Conservation (phyloP, 2,329 filamentous ascomycete genomes). For the Colletotrichum abscissum region DNA sequence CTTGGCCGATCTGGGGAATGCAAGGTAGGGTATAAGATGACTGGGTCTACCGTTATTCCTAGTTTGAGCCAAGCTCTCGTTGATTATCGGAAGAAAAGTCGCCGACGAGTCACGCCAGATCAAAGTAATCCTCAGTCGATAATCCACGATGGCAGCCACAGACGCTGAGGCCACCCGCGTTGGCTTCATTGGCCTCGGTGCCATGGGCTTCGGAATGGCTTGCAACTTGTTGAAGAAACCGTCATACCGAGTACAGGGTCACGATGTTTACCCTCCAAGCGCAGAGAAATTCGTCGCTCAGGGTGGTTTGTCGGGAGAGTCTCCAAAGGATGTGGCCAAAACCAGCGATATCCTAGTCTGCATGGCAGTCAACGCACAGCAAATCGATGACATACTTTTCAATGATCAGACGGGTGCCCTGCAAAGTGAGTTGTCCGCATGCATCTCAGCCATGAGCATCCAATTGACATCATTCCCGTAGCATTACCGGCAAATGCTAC, state of each 20-base stretch:
- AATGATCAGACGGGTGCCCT: constrained; percentile 41
- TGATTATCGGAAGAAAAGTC: constrained; percentile 2
- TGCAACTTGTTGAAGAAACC: constrained; percentile 44
- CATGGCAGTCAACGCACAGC: constrained; percentile 50
- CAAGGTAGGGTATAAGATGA: constrained; percentile 27
- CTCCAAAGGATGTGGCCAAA: constrained; percentile 42
- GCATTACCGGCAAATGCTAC: constrained; percentile 32
- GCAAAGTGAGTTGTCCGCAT: constrained; percentile 16
- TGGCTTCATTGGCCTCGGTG: constrained; percentile 50
- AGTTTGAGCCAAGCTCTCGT: not conserved
- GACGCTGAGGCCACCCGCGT: constrained; percentile 34
- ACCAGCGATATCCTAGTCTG: constrained; percentile 46
- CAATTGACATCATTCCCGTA: constrained; percentile 2
- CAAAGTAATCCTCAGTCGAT: not conserved
- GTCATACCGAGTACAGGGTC: constrained; percentile 44
- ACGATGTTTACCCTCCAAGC: constrained; percentile 44
- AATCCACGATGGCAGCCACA: constrained; percentile 21
- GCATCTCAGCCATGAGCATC: not conserved
- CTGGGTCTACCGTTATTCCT: constrained; percentile 18
- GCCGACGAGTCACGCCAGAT: not conserved
- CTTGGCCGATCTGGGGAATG: constrained; percentile 12
- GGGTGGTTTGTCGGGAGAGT: constrained; percentile 36
- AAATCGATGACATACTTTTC: constrained; percentile 47
- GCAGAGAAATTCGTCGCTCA: constrained; percentile 43
- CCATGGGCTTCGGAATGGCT: constrained; percentile 53